These are phyloP conservation scores for Tulasnella calospora DNA, from an alignment of 768 basidiomycete species.

Conservation along the genomic window DNA sequence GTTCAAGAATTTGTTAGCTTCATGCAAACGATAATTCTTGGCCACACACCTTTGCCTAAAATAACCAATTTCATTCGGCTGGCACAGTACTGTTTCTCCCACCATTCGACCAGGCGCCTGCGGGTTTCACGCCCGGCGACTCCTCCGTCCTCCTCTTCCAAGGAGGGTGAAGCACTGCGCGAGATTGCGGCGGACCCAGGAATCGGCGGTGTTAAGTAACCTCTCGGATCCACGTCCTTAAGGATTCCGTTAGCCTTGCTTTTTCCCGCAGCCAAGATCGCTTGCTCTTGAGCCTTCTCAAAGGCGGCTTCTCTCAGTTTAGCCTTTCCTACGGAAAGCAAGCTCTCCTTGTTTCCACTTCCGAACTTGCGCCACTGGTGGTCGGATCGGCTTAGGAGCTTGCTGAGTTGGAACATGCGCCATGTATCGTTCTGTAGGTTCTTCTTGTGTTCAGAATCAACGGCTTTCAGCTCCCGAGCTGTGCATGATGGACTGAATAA, in stretches of 20 bases:
- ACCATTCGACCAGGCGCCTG: conserved; percentile 78
- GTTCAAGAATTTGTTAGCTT: neutral
- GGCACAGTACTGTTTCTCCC: conserved; percentile 74
- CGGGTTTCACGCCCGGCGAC: conserved; percentile 73
- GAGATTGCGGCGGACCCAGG: neutral
- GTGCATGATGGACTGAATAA: conserved; percentile 83
- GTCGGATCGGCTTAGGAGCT: conserved; percentile 69
- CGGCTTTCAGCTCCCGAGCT: conserved; percentile 85
- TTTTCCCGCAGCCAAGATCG: neutral
- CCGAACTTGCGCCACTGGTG: conserved; percentile 93
- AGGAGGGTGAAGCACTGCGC: conserved; percentile 28
- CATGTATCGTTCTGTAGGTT: conserved; percentile 86
- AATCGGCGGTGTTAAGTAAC: neutral
- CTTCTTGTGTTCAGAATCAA: conserved; percentile 96
- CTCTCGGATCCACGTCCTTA: conserved; percentile 4
- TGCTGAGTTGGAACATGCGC: conserved; percentile 94
- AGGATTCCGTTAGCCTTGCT: neutral
- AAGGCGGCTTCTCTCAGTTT: conserved; percentile 48
- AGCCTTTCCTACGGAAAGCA: conserved; percentile 58
- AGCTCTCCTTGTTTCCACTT: conserved; percentile 72
- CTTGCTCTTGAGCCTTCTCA: conserved; percentile 24
- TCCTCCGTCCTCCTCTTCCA: conserved; percentile 66
- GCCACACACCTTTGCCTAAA: conserved; percentile 62
- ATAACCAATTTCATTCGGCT: conserved; percentile 76
- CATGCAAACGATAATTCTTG: neutral